Conservation (phyloP, 1,284 basidiomycete genomes). For the Rhodofomes roseus region DNA sequence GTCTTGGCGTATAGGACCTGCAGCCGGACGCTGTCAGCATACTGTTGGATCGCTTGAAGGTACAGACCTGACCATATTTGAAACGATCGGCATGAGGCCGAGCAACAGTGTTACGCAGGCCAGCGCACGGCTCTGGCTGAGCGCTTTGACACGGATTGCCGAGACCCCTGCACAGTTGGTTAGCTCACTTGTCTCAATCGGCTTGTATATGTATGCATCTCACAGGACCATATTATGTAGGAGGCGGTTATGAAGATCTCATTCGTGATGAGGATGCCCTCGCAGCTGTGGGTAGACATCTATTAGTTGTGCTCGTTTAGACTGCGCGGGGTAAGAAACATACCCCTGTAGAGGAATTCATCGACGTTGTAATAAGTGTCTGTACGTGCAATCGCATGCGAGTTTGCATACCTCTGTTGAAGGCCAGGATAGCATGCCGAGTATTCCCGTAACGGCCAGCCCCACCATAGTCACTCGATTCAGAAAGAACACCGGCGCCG, state of each 20-base stretch:
- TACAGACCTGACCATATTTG: background rate
- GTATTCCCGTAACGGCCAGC: background rate
- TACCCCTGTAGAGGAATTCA: too few species aligned
- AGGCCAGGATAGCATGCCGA: background rate
- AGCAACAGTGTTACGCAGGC: background rate
- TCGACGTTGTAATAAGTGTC: too few species aligned
- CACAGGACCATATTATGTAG: background rate
- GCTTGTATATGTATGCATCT: background rate
- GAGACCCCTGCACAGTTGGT: background rate
- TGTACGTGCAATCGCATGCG: too few species aligned
- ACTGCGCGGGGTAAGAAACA: background rate
- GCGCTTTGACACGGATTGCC: background rate
- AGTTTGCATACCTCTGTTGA: background rate
- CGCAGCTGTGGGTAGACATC: background rate
- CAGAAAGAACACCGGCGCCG: background rate
- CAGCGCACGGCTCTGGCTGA: background rate
- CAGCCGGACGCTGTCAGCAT: background rate
- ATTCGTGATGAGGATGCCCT: background rate
- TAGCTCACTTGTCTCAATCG: background rate
- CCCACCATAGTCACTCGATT: background rate
- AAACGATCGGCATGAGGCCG: background rate
- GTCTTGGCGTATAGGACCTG: background rate
- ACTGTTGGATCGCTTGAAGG: background rate
- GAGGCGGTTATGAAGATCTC: background rate
- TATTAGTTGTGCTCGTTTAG: background rate